Evolutionary conservation across 495 filamentous ascomycete genomes (phyloP).

Genomic region (Pseudevernia furfuracea): DNA sequence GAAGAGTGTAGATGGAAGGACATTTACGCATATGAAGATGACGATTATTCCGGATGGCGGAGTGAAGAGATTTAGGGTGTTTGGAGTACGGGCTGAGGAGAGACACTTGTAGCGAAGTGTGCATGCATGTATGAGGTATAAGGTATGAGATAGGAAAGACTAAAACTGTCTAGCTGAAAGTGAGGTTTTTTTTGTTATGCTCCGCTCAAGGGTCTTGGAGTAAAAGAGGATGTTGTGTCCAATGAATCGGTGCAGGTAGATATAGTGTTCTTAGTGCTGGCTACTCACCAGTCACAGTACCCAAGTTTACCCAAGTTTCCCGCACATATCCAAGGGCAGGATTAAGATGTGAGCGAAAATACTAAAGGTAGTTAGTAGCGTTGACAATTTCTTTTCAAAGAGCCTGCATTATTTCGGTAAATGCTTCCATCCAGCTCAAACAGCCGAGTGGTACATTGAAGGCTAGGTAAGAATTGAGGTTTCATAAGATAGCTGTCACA

Average conservation of each 20-base stretch:
- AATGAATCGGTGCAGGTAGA: not conserved
- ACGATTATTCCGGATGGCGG: conserved; percentile 89
- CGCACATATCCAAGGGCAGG: too few species aligned
- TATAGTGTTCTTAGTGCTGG: not conserved
- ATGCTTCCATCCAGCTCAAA: too few species aligned
- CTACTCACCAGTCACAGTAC: not conserved
- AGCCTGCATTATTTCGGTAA: too few species aligned
- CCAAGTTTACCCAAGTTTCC: too few species aligned
- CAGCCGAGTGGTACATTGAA: too few species aligned
- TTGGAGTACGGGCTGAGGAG: conserved; percentile 52
- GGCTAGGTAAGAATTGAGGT: too few species aligned
- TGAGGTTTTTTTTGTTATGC: not conserved
- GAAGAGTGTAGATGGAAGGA: conserved; percentile 40
- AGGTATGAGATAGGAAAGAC: not conserved
- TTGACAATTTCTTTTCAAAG: too few species aligned
- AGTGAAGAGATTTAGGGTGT: conserved; percentile 77
- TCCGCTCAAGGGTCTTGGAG: too few species aligned
- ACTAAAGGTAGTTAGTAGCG: too few species aligned
- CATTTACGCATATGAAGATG: conserved; percentile 76
- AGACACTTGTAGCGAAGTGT: not conserved
- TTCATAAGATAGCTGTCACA: too few species aligned
- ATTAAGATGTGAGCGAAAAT: too few species aligned
- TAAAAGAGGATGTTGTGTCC: not conserved
- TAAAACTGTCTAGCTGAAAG: not conserved
- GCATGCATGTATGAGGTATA: not conserved